Percentiles rank a stretch among this genome's conserved stretches.
These are phyloP conservation scores for Aspergillus latus DNA, from an alignment of 2,329 filamentous ascomycete genomes.

Conservation along the genomic window DNA sequence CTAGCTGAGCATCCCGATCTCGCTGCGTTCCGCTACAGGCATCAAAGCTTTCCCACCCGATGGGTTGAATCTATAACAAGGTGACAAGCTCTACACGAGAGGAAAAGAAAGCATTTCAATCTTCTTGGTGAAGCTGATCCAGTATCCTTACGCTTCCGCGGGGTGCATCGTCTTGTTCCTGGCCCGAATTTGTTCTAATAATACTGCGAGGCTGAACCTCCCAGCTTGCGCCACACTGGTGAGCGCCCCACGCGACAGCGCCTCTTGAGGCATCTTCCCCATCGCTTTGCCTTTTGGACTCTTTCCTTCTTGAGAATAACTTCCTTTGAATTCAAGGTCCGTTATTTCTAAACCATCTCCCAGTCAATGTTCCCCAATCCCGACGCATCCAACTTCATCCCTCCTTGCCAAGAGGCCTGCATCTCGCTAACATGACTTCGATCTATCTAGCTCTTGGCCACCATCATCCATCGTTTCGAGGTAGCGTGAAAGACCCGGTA, in stretches of 20 bases:
- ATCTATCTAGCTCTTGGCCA: constrained; percentile 32
- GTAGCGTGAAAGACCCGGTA: constrained; percentile 33
- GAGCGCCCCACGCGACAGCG: constrained; percentile 38
- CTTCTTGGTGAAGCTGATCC: constrained; percentile 23
- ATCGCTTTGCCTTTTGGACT: constrained; percentile 8
- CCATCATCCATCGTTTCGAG: constrained; percentile 32
- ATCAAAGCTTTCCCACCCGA: constrained; percentile 16
- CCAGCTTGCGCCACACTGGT: constrained; percentile 49
- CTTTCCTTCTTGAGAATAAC: constrained; percentile 1
- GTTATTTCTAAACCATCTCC: background rate
- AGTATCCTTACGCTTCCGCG: constrained; percentile 29
- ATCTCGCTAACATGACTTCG: constrained; percentile 37
- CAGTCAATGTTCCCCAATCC: background rate
- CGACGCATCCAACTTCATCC: background rate
- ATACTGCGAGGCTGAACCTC: constrained; percentile 36
- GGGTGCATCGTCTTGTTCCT: constrained; percentile 18
- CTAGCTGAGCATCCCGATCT: constrained; percentile 19
- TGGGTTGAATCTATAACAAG: constrained; percentile 18
- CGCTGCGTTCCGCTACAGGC: constrained; percentile 19
- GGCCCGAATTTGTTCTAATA: constrained; percentile 20
- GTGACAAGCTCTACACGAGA: constrained; percentile 15
- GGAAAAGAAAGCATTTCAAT: constrained; percentile 13
- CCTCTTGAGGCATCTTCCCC: constrained; percentile 18
- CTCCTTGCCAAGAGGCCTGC: constrained; percentile 7
- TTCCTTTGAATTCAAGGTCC: background rate